phyloP scores from a whole-genome alignment of 805 yeast species.

The Candida nitratophila region DNA sequence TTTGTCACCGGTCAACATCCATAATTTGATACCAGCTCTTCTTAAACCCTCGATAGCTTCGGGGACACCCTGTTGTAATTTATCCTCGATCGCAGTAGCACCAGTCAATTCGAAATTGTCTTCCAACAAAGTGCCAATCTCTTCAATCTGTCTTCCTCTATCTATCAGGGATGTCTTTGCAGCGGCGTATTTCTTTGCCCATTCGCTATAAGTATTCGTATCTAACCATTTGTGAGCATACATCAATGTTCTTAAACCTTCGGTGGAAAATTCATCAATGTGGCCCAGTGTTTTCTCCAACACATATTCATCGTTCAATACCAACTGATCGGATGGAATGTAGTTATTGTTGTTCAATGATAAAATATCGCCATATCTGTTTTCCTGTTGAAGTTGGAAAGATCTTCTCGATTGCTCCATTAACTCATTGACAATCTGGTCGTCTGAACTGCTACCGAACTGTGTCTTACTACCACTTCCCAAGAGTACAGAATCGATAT shows the following conservation, averaged over 20 bases:
- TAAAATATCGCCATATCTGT: conserved; percentile 37
- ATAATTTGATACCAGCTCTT: conserved; percentile 87
- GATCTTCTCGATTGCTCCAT: conserved; percentile 49
- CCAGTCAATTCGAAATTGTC: conserved; percentile 65
- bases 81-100: conserved; percentile 96
- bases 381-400: conserved; percentile 49
- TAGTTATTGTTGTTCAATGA: conserved; percentile 18
- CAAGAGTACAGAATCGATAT: background rate
- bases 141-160: conserved; percentile 60
- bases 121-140: conserved; percentile 70
- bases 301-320: conserved; percentile 67
- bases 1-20: conserved; percentile 99
- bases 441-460: conserved; percentile 24
- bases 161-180: conserved; percentile 74
- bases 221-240: conserved; percentile 75
- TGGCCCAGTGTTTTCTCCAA: conserved; percentile 83
- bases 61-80: conserved; percentile 93
- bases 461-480: too few relatives aligned
- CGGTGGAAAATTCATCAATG: conserved; percentile 89
- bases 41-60: conserved; percentile 88
- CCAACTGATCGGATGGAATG: conserved; percentile 47
- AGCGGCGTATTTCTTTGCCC: conserved; percentile 60
- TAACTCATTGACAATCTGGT: conserved; percentile 47
- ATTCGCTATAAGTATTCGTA: conserved; percentile 47
- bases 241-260: conserved; percentile 85